Evolutionary conservation across 306 rosid species (phyloP), one percentile per base, ranked within the genome.

Genomic region (Prosopis cineraria): DNA sequence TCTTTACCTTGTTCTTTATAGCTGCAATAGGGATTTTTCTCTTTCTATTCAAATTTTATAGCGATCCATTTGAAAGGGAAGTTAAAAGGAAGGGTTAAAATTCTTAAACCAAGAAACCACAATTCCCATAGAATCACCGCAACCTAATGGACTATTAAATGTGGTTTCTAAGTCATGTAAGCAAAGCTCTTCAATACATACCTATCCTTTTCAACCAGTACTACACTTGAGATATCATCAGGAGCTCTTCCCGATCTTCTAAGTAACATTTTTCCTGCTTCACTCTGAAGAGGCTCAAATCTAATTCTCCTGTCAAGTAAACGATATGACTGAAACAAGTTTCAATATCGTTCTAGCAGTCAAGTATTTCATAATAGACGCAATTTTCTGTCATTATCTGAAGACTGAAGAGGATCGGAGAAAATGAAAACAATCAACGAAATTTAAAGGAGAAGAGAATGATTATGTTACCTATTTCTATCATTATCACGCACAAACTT

Each of bases 201-300:
- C 98, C 98, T 86, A 24, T 91, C 88, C 50, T 75, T 86, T 68
- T 90, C 97, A 77, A 94, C 98, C 37, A 94, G 95, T 2, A 94
- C 97, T 77, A 94, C 98, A 78, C 97, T 94, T 19, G 98, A 94
- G 75, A 94, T 90, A 78, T 94, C 98, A 85, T 94, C 93, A 68
- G 98, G 97, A 58, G 91, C 93, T 88, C 97, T 92, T 80, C 98
- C 97, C 0, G 97, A 94, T 82, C 98, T 94, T 84, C 78, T 72
- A 20, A 94, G 90, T 77, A 94, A 84, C 76, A 85, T 87, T 86
- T 85, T 90, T 64, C 98, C 98, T 0, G 90, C 92, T 71, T 94
- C 98, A 72, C 98, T 92, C 83, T 94, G 98, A 79, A 94, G 97
- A 86, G 98, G 70, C 71, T 92, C 97, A 66, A 81, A 90, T 78